Conservation (phyloP, 257 asterid genomes). For the Penstemon barbatus region DNA sequence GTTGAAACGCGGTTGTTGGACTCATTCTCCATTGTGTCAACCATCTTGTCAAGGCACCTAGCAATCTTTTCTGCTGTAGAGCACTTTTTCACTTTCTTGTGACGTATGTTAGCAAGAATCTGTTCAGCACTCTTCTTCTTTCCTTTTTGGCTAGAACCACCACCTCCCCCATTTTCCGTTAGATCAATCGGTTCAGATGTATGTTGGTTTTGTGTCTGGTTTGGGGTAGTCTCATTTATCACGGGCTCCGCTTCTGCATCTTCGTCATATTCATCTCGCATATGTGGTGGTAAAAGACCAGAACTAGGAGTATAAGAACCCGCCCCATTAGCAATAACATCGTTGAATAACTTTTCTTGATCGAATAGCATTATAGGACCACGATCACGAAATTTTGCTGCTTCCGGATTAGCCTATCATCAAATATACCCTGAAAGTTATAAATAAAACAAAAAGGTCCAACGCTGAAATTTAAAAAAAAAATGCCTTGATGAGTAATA, state of each 20-base stretch:
- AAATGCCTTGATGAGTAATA: not conserved
- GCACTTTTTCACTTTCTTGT: no score
- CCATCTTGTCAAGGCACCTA: not conserved
- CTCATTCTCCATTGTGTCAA: not conserved
- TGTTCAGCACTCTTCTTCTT: no score
- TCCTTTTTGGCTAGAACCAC: no score
- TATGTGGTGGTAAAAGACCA: no score
- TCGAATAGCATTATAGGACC: not conserved
- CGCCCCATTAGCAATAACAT: not conserved
- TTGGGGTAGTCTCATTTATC: no score
- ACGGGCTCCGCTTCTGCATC: no score
- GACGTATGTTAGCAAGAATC: no score
- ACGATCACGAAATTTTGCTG: not conserved
- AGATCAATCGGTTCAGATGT: no score
- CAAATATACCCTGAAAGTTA: not conserved
- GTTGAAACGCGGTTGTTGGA: not conserved
- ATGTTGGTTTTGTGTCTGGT: no score
- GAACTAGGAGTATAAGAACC: not conserved
- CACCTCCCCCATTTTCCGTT: no score
- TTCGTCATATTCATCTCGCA: no score
- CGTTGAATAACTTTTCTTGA: not conserved
- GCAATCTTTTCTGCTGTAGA: no score
- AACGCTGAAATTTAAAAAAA: not conserved
- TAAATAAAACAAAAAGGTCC: not conserved
- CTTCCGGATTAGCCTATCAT: not conserved